Evolutionary conservation across 2,329 filamentous ascomycete species (phyloP).

Genomic region (Fusarium scirpi): DNA sequence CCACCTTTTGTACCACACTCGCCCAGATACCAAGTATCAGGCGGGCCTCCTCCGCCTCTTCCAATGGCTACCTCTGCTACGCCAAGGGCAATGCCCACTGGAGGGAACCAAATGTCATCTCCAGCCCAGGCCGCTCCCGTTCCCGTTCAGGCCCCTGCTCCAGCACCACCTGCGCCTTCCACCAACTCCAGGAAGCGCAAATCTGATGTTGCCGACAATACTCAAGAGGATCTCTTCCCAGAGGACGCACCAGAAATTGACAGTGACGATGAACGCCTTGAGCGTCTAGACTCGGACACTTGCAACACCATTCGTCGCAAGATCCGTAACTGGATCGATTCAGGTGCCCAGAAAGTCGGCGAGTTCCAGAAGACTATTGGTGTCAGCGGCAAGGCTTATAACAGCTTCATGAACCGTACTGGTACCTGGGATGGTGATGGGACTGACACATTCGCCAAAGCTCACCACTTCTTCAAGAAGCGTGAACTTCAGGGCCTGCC

Average conservation of each 20-base stretch:
- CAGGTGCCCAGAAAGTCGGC: slow-evolving; percentile 53
- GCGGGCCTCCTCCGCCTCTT: slow-evolving; percentile 1
- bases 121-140: not conserved
- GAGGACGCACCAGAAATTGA: slow-evolving; percentile 34
- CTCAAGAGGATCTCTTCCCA: slow-evolving; percentile 40
- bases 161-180: not conserved
- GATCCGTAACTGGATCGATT: slow-evolving; percentile 43
- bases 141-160: not conserved
- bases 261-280: slow-evolving; percentile 36
- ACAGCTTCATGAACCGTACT: slow-evolving; percentile 62
- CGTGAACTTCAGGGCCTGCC: slow-evolving; percentile 62
- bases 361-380: slow-evolving; percentile 59
- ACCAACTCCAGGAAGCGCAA: slow-evolving; percentile 41
- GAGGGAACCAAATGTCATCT: not conserved
- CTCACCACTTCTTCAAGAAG: slow-evolving; percentile 62
- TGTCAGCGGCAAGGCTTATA: slow-evolving; percentile 54
- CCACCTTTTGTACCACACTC: slow-evolving; percentile 26
- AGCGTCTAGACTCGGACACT: slow-evolving; percentile 26
- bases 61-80: not conserved
- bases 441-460: slow-evolving; percentile 52
- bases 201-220: slow-evolving; percentile 32
- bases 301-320: slow-evolving; percentile 45
- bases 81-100: not conserved
- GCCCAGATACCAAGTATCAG: not conserved
- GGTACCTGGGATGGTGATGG: slow-evolving; percentile 54